Conservation (phyloP, 2,329 filamentous ascomycete genomes). For the Alternaria hordeiaustralica region DNA sequence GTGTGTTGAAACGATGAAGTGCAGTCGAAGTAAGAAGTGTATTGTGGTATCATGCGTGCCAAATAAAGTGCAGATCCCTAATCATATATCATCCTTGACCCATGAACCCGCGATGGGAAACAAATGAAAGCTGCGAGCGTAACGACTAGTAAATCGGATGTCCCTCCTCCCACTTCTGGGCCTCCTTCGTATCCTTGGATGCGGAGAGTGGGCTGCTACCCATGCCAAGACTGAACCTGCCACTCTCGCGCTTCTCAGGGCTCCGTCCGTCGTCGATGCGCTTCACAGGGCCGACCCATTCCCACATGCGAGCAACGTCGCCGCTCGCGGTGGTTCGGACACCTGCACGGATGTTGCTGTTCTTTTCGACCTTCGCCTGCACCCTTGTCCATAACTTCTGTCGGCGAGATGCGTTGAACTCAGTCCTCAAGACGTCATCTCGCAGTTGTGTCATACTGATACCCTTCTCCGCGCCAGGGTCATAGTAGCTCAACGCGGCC, state of each 20-base stretch:
- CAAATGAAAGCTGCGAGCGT: background rate
- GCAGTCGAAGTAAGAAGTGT: background rate
- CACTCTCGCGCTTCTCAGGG: conserved; percentile 39
- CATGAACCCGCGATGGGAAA: background rate
- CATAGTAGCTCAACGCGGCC: conserved; percentile 76
- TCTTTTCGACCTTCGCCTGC: conserved; percentile 84
- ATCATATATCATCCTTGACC: background rate
- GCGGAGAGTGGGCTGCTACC: conserved; percentile 40
- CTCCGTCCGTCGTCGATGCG: conserved; percentile 53
- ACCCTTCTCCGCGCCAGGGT: conserved; percentile 73
- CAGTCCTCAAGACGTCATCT: conserved; percentile 85
- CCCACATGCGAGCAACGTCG: conserved; percentile 68
- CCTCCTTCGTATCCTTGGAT: conserved; percentile 39
- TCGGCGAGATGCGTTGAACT: conserved; percentile 77
- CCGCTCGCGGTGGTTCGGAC: conserved; percentile 66
- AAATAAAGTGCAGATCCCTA: conserved; percentile 7
- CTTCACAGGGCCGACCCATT: conserved; percentile 69
- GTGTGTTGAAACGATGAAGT: background rate
- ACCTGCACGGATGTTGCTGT: conserved; percentile 86
- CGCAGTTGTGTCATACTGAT: conserved; percentile 87
- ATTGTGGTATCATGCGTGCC: conserved; percentile 41
- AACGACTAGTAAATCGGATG: conserved; percentile 53
- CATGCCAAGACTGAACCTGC: conserved; percentile 42
- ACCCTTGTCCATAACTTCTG: conserved; percentile 87
- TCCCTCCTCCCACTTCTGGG: conserved; percentile 55